These are phyloP conservation scores for Sporothrix dimorphospora DNA, from an alignment of 2,329 filamentous ascomycete genomes.

Conservation along the genomic window DNA sequence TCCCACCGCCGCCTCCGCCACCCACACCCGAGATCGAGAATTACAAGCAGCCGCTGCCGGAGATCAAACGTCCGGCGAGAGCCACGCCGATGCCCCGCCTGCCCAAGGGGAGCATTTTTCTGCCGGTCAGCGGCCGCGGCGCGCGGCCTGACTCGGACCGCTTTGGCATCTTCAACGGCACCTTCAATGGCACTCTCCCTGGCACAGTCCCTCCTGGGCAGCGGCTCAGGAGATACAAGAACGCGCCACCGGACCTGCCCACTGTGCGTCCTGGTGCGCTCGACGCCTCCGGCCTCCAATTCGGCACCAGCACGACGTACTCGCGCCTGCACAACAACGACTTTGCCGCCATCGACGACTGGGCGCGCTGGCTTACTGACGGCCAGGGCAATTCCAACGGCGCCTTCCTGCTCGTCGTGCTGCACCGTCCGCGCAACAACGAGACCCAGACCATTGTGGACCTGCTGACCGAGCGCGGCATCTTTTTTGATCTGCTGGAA, in stretches of 20 bases:
- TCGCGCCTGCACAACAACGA: slow-evolving; percentile 45
- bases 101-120: background rate
- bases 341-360: slow-evolving; percentile 47
- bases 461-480: slow-evolving; percentile 43
- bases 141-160: background rate
- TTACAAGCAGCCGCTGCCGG: background rate
- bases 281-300: slow-evolving; percentile 47
- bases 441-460: slow-evolving; percentile 42
- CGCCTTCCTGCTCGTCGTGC: slow-evolving; percentile 47
- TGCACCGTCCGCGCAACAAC: slow-evolving; percentile 44
- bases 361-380: slow-evolving; percentile 52
- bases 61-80: background rate
- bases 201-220: background rate
- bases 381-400: slow-evolving; percentile 48
- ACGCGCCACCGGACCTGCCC: background rate
- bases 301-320: slow-evolving; percentile 51
- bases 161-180: background rate
- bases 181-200: background rate
- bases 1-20: background rate
- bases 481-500: slow-evolving; percentile 42
- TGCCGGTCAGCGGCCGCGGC: slow-evolving; percentile 15
- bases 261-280: slow-evolving; percentile 29
- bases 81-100: background rate
- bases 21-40: background rate
- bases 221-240: background rate